phyloP scores from a whole-genome alignment of 176 grass and related monocot species.

The Oryza officinalis region DNA sequence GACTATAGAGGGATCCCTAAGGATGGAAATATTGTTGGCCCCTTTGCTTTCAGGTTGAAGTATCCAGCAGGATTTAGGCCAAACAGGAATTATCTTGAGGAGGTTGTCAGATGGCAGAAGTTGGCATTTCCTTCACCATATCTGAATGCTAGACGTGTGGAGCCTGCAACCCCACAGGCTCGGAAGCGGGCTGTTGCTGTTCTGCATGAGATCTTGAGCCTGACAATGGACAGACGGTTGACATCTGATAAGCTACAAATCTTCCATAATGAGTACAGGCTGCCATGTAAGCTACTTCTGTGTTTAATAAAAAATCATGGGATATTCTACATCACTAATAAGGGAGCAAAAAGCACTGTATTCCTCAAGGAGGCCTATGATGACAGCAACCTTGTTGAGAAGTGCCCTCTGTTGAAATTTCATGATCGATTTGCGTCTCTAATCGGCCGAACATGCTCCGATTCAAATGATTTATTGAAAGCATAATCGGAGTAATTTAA shows the following conservation, averaged over 20 bases:
- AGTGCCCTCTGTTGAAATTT: conserved; percentile 70
- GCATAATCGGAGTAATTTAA: conserved; percentile 35
- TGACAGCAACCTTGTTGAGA: conserved; percentile 60
- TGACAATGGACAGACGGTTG: conserved; percentile 76
- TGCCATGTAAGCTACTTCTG: conserved; percentile 72
- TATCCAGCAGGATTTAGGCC: conserved; percentile 82
- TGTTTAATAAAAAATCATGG: conserved; percentile 92
- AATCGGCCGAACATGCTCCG: conserved; percentile 56
- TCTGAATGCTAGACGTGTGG: conserved; percentile 66
- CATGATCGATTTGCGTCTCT: conserved; percentile 69
- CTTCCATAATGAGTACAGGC: conserved; percentile 75
- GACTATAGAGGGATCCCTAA: conserved; percentile 63
- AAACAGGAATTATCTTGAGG: conserved; percentile 78
- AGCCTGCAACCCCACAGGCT: conserved; percentile 65
- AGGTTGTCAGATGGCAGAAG: conserved; percentile 87
- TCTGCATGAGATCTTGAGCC: conserved; percentile 83
- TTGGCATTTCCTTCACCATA: conserved; percentile 90
- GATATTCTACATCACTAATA: conserved; percentile 94
- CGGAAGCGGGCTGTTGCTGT: conserved; percentile 69
- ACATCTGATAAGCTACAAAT: conserved; percentile 86
- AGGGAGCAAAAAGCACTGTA: conserved; percentile 78
- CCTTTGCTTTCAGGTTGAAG: conserved; percentile 83
- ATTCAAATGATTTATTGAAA: conserved; percentile 38
- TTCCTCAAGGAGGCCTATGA: conserved; percentile 91
- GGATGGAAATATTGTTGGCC: conserved; percentile 77